These are phyloP conservation scores for Excoecaria cochinchinensis DNA, from an alignment of 345 rosid genomes.

Conservation along the genomic window DNA sequence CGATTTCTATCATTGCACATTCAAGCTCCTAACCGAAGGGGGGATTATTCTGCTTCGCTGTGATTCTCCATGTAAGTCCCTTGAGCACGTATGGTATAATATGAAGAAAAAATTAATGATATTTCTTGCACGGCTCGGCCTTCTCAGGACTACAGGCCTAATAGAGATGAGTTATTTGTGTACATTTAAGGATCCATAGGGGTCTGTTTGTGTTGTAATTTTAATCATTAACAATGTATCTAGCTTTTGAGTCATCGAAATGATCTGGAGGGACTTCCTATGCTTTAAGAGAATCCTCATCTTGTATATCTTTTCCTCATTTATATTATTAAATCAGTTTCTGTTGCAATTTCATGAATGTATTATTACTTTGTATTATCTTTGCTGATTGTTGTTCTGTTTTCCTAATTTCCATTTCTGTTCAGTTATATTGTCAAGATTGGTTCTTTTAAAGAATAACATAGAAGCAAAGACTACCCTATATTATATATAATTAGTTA, in stretches of 20 bases:
- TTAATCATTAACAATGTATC: slow-evolving; percentile 22
- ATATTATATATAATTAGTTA: too few species aligned
- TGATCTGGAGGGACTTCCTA: not conserved
- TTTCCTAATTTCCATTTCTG: too few species aligned
- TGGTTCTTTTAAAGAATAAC: not conserved
- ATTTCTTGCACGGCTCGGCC: slow-evolving; percentile 21
- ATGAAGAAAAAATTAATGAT: slow-evolving; percentile 14
- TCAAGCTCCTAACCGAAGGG: slow-evolving; percentile 3
- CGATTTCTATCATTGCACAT: not conserved
- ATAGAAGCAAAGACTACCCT: too few species aligned
- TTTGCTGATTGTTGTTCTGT: too few species aligned
- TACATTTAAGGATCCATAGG: slow-evolving; percentile 34
- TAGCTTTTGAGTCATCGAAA: slow-evolving; percentile 26
- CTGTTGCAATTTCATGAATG: not conserved
- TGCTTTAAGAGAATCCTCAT: not conserved
- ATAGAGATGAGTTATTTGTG: slow-evolving; percentile 38
- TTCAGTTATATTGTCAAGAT: not conserved
- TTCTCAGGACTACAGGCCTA: slow-evolving; percentile 25
- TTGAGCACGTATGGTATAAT: slow-evolving; percentile 36
- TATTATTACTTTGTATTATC: too few species aligned
- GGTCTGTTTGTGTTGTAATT: slow-evolving; percentile 37
- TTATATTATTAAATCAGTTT: slow-evolving; percentile 14
- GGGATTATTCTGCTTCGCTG: slow-evolving; percentile 8
- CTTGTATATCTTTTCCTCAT: slow-evolving; percentile 23
- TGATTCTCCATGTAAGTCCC: slow-evolving; percentile 17